Percentiles rank a stretch among this genome's conserved stretches.
Evolutionary conservation across 2,329 filamentous ascomycete species (phyloP).

Genomic region (Phialophora tarda): DNA sequence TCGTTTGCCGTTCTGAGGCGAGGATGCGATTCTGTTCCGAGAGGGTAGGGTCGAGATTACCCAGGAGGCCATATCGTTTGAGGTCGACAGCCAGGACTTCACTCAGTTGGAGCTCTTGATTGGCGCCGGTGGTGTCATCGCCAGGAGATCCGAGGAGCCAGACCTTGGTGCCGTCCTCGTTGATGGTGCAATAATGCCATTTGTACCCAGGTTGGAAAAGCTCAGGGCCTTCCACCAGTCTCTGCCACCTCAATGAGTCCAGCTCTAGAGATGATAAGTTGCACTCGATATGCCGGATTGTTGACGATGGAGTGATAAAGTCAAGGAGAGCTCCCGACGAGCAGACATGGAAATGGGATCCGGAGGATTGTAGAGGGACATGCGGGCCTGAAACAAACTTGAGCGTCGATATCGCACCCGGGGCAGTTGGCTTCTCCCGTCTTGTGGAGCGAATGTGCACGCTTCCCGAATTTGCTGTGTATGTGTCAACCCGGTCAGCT

Average conservation of each 20-base stretch:
- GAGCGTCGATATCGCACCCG: conserved; percentile 85
- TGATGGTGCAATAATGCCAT: conserved; percentile 98
- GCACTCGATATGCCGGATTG: conserved; percentile 84
- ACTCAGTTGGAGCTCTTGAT: conserved; percentile 88
- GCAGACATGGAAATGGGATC: conserved; percentile 94
- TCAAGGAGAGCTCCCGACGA: conserved; percentile 91
- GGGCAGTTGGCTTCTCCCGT: conserved; percentile 65
- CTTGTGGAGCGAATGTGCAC: conserved; percentile 62
- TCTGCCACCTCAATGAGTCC: conserved; percentile 88
- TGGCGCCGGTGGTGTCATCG: conserved; percentile 71
- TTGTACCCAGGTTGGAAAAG: conserved; percentile 90
- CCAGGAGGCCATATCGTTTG: conserved; percentile 85
- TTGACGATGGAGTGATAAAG: conserved; percentile 89
- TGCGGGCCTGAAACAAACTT: conserved; percentile 88
- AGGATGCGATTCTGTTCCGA: conserved; percentile 54
- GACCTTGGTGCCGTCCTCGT: conserved; percentile 91
- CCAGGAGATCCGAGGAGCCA: conserved; percentile 94
- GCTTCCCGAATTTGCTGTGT: conserved; percentile 74
- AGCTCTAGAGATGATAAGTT: conserved; percentile 89
- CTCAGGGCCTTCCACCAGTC: conserved; percentile 89
- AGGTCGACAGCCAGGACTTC: conserved; percentile 95
- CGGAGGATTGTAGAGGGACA: conserved; percentile 85
- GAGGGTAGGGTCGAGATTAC: conserved; percentile 71
- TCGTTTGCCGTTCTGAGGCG: conserved; percentile 60
- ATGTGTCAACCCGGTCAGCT: conserved; percentile 54